Conservation (phyloP, 2,329 filamentous ascomycete genomes). For the Talaromyces atroroseus region DNA sequence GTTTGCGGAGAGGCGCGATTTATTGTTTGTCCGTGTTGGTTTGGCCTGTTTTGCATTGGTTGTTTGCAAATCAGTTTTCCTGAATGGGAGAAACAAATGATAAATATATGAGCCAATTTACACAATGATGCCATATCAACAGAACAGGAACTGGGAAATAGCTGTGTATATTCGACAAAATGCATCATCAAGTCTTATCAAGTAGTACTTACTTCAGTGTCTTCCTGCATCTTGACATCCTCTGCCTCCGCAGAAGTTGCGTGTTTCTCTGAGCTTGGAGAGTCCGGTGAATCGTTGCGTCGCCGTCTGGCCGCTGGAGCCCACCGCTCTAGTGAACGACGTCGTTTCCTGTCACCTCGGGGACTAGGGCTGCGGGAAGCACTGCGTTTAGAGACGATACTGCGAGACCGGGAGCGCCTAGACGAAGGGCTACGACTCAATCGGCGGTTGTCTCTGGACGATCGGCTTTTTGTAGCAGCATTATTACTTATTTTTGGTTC, state of each 20-base stretch:
- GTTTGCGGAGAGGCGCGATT: slow-evolving; percentile 24
- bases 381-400: slow-evolving; percentile 38
- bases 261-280: slow-evolving; percentile 37
- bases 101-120: slow-evolving; percentile 10
- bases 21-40: slow-evolving; percentile 12
- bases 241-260: slow-evolving; percentile 37
- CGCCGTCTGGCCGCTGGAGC: slow-evolving; percentile 36
- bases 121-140: slow-evolving; percentile 14
- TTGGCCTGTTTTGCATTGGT: slow-evolving; percentile 13
- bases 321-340: slow-evolving; percentile 43
- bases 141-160: slow-evolving; percentile 3
- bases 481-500: slow-evolving; percentile 44
- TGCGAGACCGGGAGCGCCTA: slow-evolving; percentile 27
- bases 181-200: background rate
- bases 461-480: slow-evolving; percentile 41
- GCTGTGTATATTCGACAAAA: slow-evolving; percentile 13
- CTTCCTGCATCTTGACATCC: slow-evolving; percentile 18
- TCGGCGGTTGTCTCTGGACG: slow-evolving; percentile 37
- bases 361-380: slow-evolving; percentile 27
- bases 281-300: slow-evolving; percentile 39
- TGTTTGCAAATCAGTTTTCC: slow-evolving; percentile 18
- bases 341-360: slow-evolving; percentile 35
- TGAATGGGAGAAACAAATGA: slow-evolving; percentile 8
- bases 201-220: slow-evolving; percentile 10
- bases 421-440: slow-evolving; percentile 32